phyloP scores from a whole-genome alignment of 2,329 filamentous ascomycete genomes.

The Neoascochyta sp. region DNA sequence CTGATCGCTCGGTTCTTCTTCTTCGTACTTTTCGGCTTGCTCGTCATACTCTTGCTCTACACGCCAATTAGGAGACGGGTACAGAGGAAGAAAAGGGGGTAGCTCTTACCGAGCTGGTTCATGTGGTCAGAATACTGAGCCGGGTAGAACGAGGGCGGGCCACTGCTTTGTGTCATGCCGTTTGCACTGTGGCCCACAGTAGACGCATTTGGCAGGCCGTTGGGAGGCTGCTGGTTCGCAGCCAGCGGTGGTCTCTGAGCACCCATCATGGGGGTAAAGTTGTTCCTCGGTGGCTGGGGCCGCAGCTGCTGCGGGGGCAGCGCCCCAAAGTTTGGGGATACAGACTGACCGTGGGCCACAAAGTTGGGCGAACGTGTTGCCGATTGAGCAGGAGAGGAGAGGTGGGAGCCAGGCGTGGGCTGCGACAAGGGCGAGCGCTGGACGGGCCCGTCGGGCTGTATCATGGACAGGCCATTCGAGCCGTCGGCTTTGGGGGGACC shows the following conservation, averaged over 20 bases:
- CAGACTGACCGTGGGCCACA: constrained; percentile 55
- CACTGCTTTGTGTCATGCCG: constrained; percentile 37
- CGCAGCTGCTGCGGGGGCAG: constrained; percentile 44
- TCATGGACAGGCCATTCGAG: constrained; percentile 40
- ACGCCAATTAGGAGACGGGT: constrained; percentile 65
- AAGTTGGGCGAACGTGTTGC: constrained; percentile 60
- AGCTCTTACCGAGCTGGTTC: constrained; percentile 86
- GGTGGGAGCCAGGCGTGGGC: constrained; percentile 77
- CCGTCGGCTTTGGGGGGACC: constrained; percentile 70
- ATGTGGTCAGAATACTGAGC: constrained; percentile 91
- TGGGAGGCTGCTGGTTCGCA: constrained; percentile 36
- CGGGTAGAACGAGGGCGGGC: constrained; percentile 64
- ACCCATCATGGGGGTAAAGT: constrained; percentile 44
- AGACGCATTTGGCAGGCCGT: constrained; percentile 37
- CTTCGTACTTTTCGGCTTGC: constrained; percentile 83
- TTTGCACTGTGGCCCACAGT: constrained; percentile 36
- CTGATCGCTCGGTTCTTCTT: constrained; percentile 64
- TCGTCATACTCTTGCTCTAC: constrained; percentile 96
- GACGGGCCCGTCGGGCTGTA: constrained; percentile 40
- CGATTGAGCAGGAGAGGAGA: constrained; percentile 60
- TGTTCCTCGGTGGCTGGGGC: constrained; percentile 48
- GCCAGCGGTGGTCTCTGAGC: constrained; percentile 39
- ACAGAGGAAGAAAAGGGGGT: constrained; percentile 56
- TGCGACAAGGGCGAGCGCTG: constrained; percentile 69
- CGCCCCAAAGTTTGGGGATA: constrained; percentile 58